Evolutionary conservation across 768 basidiomycete genomes (phyloP).

Genomic region (Mycena rosella): DNA sequence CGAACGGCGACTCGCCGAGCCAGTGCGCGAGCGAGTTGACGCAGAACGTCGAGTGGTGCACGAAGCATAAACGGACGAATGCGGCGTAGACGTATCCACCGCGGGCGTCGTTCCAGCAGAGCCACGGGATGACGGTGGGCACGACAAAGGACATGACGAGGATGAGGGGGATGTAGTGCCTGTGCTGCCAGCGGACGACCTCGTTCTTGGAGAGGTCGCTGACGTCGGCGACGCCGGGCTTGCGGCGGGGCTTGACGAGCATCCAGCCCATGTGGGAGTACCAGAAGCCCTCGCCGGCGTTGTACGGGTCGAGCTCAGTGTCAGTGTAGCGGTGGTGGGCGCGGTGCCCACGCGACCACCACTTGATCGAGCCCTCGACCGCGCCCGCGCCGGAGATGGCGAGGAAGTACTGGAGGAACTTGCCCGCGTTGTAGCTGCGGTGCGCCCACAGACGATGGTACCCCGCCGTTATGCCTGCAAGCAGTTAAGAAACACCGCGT

Average conservation of each 20-base stretch:
- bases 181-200: slow-evolving; percentile 91
- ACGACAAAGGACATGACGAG: slow-evolving; percentile 79
- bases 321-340: slow-evolving; percentile 98
- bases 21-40: slow-evolving; percentile 98
- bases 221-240: slow-evolving; percentile 94
- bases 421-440: slow-evolving; percentile 92
- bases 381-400: slow-evolving; percentile 92
- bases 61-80: slow-evolving; percentile 82
- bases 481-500: background rate
- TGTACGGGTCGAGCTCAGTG: slow-evolving; percentile 96
- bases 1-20: slow-evolving; percentile 94
- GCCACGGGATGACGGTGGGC: slow-evolving; percentile 83
- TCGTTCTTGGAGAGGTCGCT: slow-evolving; percentile 87
- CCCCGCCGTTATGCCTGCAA: slow-evolving; percentile 85
- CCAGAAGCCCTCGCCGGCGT: slow-evolving; percentile 89
- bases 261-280: slow-evolving; percentile 95
- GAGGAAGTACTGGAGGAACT: slow-evolving; percentile 86
- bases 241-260: slow-evolving; percentile 91
- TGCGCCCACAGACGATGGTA: slow-evolving; percentile 99
- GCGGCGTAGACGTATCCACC: slow-evolving; percentile 92
- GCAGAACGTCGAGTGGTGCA: slow-evolving; percentile 97
- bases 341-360: slow-evolving; percentile 99
- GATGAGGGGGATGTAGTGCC: slow-evolving; percentile 81
- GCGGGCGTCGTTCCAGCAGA: slow-evolving; percentile 86
- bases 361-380: slow-evolving; percentile 96